phyloP scores from a whole-genome alignment of 2,329 filamentous ascomycete species.

The Juglanconis juglandina region DNA sequence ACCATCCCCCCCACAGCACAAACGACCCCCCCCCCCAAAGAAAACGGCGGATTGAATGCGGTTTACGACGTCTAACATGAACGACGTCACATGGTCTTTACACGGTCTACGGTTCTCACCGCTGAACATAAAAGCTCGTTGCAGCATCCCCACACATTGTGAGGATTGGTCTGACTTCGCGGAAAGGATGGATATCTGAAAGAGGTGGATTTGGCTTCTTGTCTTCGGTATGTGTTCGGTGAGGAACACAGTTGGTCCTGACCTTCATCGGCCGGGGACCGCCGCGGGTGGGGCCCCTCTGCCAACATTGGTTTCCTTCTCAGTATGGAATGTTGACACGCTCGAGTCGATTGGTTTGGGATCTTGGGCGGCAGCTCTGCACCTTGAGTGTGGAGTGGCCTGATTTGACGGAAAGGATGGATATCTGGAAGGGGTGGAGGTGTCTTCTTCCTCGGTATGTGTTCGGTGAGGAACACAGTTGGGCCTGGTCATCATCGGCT shows the following conservation, averaged over 20 bases:
- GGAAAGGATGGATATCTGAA: neutral
- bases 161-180: neutral
- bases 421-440: neutral
- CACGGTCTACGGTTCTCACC: neutral
- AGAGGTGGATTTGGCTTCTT: neutral
- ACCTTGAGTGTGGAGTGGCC: neutral
- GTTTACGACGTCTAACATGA: neutral
- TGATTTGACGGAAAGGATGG: neutral
- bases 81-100: neutral
- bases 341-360: too few species aligned
- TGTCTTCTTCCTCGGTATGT: neutral
- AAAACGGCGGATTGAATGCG: neutral
- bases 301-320: neutral
- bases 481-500: neutral
- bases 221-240: neutral
- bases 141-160: neutral
- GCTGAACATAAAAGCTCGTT: neutral
- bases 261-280: neutral
- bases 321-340: neutral
- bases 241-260: neutral
- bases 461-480: neutral
- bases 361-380: neutral
- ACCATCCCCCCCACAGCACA: too few species aligned
- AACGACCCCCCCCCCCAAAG: neutral
- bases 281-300: neutral